Conservation (phyloP, 2,329 filamentous ascomycete genomes). For the Mollisia scopiformis region DNA sequence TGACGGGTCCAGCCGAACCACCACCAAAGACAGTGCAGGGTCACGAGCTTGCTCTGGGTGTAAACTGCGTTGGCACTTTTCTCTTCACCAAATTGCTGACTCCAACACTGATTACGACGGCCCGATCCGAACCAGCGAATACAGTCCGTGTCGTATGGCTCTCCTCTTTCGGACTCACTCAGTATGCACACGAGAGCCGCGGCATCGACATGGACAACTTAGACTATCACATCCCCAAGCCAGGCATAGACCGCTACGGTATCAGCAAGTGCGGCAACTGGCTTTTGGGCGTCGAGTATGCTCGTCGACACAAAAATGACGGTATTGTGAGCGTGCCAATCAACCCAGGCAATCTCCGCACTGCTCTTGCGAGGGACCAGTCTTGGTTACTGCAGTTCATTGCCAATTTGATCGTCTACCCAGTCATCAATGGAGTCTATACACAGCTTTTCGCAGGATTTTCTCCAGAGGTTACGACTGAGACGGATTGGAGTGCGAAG, state of each 20-base stretch:
- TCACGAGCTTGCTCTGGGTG: slow-evolving; percentile 42
- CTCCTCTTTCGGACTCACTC: slow-evolving; percentile 34
- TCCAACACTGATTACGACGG: slow-evolving; percentile 38
- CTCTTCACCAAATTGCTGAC: slow-evolving; percentile 43
- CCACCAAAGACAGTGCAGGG: slow-evolving; percentile 39
- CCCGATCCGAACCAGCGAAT: slow-evolving; percentile 24
- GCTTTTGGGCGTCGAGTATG: slow-evolving; percentile 28
- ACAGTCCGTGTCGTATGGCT: slow-evolving; percentile 41
- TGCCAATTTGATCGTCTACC: slow-evolving; percentile 15
- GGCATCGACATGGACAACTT: slow-evolving; percentile 32
- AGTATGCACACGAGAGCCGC: slow-evolving; percentile 13
- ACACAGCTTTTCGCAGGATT: slow-evolving; percentile 35
- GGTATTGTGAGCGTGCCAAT: slow-evolving; percentile 33
- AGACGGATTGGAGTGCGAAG: slow-evolving; percentile 24
- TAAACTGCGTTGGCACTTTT: slow-evolving; percentile 42
- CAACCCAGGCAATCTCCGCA: slow-evolving; percentile 35
- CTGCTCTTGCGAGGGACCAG: slow-evolving; percentile 21
- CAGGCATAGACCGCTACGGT: slow-evolving; percentile 26
- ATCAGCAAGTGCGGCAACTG: slow-evolving; percentile 33
- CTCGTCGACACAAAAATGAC: slow-evolving; percentile 21
- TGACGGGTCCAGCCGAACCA: slow-evolving; percentile 39
- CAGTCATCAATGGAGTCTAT: slow-evolving; percentile 33
- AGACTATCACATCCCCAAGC: slow-evolving; percentile 24
- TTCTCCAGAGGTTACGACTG: slow-evolving; percentile 29
- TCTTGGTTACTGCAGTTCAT: slow-evolving; percentile 12